phyloP scores from a whole-genome alignment of 345 rosid genomes.

The Noccaea caerulescens region DNA sequence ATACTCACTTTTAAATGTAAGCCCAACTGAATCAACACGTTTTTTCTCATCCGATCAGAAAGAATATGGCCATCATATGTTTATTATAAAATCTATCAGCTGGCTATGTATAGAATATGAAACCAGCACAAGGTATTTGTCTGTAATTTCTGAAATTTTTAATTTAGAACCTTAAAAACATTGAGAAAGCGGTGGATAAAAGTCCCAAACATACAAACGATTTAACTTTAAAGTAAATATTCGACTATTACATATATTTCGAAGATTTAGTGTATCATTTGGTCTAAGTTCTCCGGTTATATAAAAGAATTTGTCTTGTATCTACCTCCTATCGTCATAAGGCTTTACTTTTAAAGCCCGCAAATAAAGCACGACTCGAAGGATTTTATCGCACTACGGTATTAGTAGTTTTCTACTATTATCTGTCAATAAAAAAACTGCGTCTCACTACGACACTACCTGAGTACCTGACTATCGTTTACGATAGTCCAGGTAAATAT shows the following conservation, averaged over 20 bases:
- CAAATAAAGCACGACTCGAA: conserved; percentile 10
- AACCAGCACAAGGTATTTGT: neutral
- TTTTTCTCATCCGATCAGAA: neutral
- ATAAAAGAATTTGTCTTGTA: neutral
- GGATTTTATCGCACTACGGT: neutral
- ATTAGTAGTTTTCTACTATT: neutral
- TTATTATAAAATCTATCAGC: neutral
- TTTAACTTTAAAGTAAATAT: no score
- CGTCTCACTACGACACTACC: neutral
- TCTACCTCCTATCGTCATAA: conserved; percentile 13
- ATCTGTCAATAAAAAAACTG: neutral
- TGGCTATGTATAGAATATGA: neutral
- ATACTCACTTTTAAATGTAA: neutral
- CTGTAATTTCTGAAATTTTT: no score
- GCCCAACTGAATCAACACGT: conserved; percentile 20
- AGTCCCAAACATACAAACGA: neutral
- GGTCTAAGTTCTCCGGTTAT: no score
- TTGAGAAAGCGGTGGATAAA: conserved; percentile 11
- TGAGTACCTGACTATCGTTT: no score
- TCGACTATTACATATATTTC: no score
- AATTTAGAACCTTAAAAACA: neutral
- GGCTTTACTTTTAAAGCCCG: neutral
- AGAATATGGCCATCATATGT: neutral
- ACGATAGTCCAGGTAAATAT: no score
- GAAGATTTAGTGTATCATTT: no score